A percentile compares a stretch with the other conserved stretches of the same genome.
Conservation (phyloP, 202 grass and related monocot species). For the Zizania palustris region DNA sequence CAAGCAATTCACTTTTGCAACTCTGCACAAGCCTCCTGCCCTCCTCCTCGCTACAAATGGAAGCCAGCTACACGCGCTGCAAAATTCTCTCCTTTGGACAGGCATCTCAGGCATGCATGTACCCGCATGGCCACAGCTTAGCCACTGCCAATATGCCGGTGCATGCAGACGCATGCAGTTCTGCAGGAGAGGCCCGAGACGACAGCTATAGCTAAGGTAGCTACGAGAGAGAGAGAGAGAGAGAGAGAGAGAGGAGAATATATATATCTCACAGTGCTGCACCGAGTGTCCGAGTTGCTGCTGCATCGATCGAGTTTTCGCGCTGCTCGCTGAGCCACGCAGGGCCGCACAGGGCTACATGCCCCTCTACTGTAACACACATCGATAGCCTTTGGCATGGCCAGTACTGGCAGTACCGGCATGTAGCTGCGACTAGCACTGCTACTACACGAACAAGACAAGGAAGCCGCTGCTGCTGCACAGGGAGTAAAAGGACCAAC, state of each 20-base stretch:
- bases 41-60: conserved; percentile 21
- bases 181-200: not conserved
- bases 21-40: conserved; percentile 19
- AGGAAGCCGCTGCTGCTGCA: conserved; percentile 15
- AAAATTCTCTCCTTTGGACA: conserved; percentile 38
- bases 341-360: conserved; percentile 5
- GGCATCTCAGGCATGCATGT: conserved; percentile 2
- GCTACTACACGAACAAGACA: conserved; percentile 15
- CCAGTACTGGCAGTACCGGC: not conserved
- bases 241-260: not conserved
- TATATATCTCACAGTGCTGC: not conserved
- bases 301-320: conserved; percentile 4
- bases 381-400: not conserved
- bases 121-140: not conserved
- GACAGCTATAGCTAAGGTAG: not conserved
- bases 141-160: not conserved
- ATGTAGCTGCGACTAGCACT: not conserved
- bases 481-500: not conserved
- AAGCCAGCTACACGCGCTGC: conserved; percentile 37
- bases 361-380: conserved; percentile 5
- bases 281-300: conserved; percentile 24
- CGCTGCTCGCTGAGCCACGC: not conserved
- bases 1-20: conserved; percentile 12
- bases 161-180: not conserved
- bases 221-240: not conserved